Evolutionary conservation across 1,284 basidiomycete genomes (phyloP), one percentile per base, ranked within the genome.

Genomic region (Xerocomus tenax): DNA sequence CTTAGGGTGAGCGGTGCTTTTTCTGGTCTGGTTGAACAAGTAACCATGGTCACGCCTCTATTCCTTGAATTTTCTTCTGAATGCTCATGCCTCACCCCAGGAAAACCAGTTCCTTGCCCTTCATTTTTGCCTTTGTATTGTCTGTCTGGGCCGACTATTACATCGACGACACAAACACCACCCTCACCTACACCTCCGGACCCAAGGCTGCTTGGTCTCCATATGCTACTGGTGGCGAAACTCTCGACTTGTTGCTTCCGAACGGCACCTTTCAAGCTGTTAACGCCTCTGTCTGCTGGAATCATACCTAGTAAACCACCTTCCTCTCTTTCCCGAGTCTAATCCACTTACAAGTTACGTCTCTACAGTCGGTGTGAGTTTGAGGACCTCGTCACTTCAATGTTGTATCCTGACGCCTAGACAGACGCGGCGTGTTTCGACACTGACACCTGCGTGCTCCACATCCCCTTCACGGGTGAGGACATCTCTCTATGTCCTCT

Each of bases 81-180:
- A 38, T 40, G 41, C 18, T 26, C 44, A 49, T 55, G 54, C 12
- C 16, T 9, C 38, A n/a, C 34, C 19, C 39, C 12, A 9, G 34
- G n/a, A 21, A 36, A 32, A 21, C 9, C 28, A 35, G 30, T 5
- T 18, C 28, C 42, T 16, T 50, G 3, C 25, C 51, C 38, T 26
- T 35, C 21, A 39, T 58, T n/a, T 43, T 41, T 6, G 13, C 42
- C 19, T n/a, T 58, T 3, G 12, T 52, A 21, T 42, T 45, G 8
- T 43, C 47, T 8, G 48, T 28, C 18, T 51, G 40, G 35, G 60
- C 54, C 8, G 56, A 62, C 38, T 60, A 61, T 48, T 52, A 55
- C 45, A 57, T 61, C 18, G 60, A 62, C 43, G 59, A 62, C 40
- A 62, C 59, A 8, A 60, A 60, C 39, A 42, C 45, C 15, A 53